phyloP scores from a whole-genome alignment of 2,329 filamentous ascomycete genomes.

The Aspergillus calidoustus region DNA sequence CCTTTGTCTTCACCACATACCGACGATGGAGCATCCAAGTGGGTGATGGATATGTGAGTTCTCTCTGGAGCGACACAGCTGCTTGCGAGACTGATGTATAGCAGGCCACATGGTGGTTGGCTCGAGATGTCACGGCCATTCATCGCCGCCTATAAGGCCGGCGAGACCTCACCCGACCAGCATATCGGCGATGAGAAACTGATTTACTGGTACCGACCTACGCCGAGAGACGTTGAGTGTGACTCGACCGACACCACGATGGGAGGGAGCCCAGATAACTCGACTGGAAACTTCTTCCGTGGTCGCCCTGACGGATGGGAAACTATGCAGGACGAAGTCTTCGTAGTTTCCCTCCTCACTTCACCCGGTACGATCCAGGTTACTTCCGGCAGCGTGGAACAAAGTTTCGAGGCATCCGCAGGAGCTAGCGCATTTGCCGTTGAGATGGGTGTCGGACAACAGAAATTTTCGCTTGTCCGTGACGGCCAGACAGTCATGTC shows the following conservation, averaged over 20 bases:
- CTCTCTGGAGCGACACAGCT: no score
- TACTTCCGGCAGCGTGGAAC: slow-evolving; percentile 50
- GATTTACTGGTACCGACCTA: slow-evolving; percentile 62
- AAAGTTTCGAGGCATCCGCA: slow-evolving; percentile 51
- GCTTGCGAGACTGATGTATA: neutral
- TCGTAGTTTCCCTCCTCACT: slow-evolving; percentile 58
- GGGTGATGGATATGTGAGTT: slow-evolving; percentile 54
- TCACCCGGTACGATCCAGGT: slow-evolving; percentile 51
- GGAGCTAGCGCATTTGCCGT: slow-evolving; percentile 52
- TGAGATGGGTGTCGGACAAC: slow-evolving; percentile 54
- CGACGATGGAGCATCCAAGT: slow-evolving; percentile 51
- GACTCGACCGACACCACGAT: slow-evolving; percentile 58
- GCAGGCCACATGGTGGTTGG: slow-evolving; percentile 57
- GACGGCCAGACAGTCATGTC: slow-evolving; percentile 48
- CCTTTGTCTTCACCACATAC: slow-evolving; percentile 50
- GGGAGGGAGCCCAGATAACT: slow-evolving; percentile 47
- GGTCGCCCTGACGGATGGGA: slow-evolving; percentile 58
- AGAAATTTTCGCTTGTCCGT: slow-evolving; percentile 54
- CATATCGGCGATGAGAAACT: slow-evolving; percentile 56
- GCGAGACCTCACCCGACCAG: slow-evolving; percentile 35
- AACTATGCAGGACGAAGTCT: slow-evolving; percentile 55
- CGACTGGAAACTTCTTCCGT: slow-evolving; percentile 57
- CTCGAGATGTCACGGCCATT: slow-evolving; percentile 59
- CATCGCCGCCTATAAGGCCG: slow-evolving; percentile 58
- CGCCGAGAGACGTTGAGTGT: slow-evolving; percentile 52